phyloP scores from a whole-genome alignment of 2,329 filamentous ascomycete species.

The Arthrinium phaeospermum region DNA sequence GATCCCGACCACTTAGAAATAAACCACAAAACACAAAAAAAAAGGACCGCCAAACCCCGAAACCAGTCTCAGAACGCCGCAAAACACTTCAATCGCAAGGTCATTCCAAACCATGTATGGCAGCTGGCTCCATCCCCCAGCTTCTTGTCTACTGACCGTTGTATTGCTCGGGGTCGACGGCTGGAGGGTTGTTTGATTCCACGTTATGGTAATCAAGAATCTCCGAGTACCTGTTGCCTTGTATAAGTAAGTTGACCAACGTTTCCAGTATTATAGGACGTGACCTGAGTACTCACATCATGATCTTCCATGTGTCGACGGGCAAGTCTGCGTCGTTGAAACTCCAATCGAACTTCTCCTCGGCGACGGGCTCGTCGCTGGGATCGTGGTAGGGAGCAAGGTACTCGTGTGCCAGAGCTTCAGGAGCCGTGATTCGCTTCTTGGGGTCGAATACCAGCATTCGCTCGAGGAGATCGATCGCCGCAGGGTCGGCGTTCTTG shows the following conservation, averaged over 20 bases:
- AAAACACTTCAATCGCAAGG: constrained; percentile 32
- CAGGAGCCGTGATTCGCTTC: constrained; percentile 86
- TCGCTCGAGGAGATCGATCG: constrained; percentile 89
- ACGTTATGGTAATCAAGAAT: constrained; percentile 99
- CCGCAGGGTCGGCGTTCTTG: constrained; percentile 89
- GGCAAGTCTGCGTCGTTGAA: constrained; percentile 98
- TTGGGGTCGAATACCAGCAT: constrained; percentile 99
- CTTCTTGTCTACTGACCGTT: constrained; percentile 42
- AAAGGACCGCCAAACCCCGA: constrained; percentile 16
- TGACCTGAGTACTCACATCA: constrained; percentile 76
- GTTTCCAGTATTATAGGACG: not conserved
- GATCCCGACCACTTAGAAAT: constrained; percentile 1
- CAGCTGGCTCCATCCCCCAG: not conserved
- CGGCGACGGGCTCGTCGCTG: constrained; percentile 91
- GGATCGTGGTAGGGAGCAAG: constrained; percentile 97
- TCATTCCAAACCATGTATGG: constrained; percentile 2
- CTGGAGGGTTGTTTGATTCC: constrained; percentile 55
- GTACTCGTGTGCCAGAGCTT: constrained; percentile 90
- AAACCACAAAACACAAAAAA: constrained; percentile 15
- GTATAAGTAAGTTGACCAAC: constrained; percentile 30
- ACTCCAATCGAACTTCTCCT: constrained; percentile 99
- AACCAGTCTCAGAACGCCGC: constrained; percentile 21
- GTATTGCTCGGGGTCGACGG: constrained; percentile 46
- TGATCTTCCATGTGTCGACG: constrained; percentile 99
- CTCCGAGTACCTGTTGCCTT: constrained; percentile 83